Conservation (phyloP, 2,329 filamentous ascomycete genomes). For the Plenodomus tracheiphilus region DNA sequence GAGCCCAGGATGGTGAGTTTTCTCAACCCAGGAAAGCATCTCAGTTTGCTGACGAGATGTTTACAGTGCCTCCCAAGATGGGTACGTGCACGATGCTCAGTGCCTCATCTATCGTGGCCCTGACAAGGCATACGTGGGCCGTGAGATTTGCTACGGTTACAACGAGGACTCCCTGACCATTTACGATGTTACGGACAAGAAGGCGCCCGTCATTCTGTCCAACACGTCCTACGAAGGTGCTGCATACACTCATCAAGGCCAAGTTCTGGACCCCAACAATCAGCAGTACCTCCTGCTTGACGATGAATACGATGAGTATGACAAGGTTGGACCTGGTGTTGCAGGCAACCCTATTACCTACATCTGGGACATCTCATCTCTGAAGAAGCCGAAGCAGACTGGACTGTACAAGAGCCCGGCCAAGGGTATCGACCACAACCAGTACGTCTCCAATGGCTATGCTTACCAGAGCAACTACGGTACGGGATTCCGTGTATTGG, state of each 20-base stretch:
- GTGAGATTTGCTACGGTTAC: conserved; percentile 61
- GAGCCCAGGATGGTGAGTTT: conserved; percentile 51
- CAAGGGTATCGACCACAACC: conserved; percentile 52
- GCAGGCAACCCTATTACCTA: conserved; percentile 44
- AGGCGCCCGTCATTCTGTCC: conserved; percentile 52
- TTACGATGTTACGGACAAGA: conserved; percentile 58
- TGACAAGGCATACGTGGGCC: conserved; percentile 52
- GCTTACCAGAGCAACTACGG: conserved; percentile 52
- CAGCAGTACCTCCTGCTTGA: conserved; percentile 45
- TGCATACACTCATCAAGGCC: conserved; percentile 63
- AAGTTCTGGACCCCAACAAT: conserved; percentile 49
- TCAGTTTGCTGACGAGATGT: conserved; percentile 1
- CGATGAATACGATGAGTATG: conserved; percentile 47
- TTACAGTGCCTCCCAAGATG: conserved; percentile 54
- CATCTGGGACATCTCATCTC: conserved; percentile 45
- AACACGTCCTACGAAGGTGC: conserved; percentile 60
- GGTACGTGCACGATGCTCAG: conserved; percentile 65
- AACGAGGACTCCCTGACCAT: conserved; percentile 59
- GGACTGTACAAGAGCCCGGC: conserved; percentile 47
- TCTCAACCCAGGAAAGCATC: background rate
- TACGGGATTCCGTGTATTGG: conserved; percentile 47
- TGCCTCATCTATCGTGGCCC: conserved; percentile 61
- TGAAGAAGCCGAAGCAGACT: conserved; percentile 44
- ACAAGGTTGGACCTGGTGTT: conserved; percentile 37
- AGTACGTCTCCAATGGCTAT: conserved; percentile 50